These are phyloP conservation scores for Diaporthe eres DNA, from an alignment of 2,329 filamentous ascomycete species.

Conservation along the genomic window DNA sequence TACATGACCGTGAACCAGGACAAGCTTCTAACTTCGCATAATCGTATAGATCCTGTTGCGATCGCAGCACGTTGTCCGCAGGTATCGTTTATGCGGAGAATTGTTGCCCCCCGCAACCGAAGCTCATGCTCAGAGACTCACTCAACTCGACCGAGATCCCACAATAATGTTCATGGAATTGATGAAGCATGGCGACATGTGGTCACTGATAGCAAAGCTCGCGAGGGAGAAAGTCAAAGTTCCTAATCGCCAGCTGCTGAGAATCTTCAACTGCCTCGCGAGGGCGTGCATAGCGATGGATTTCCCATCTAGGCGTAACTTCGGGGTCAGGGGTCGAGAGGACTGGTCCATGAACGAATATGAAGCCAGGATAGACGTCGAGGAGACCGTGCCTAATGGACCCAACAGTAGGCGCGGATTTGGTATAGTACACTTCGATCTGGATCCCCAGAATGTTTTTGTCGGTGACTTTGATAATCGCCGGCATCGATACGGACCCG, in stretches of 20 bases:
- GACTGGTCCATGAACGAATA: neutral
- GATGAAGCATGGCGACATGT: constrained; percentile 19
- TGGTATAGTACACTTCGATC: constrained; percentile 29
- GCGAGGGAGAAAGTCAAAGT: neutral
- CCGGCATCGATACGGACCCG: neutral
- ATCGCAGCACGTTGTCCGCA: constrained; percentile 9
- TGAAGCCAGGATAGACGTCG: neutral
- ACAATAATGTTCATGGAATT: constrained; percentile 2
- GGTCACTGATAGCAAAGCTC: neutral
- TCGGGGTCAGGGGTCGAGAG: neutral
- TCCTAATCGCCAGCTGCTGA: neutral
- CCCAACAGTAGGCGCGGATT: neutral
- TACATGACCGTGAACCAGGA: neutral
- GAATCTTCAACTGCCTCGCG: constrained; percentile 28
- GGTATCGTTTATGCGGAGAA: neutral
- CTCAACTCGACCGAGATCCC: neutral
- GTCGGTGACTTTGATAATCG: constrained; percentile 7
- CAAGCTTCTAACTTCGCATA: neutral
- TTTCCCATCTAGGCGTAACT: constrained; percentile 9
- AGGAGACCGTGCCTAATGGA: neutral
- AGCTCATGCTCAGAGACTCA: neutral
- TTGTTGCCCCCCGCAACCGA: neutral
- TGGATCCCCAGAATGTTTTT: constrained; percentile 29
- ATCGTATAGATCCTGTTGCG: neutral
- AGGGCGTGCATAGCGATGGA: constrained; percentile 34